phyloP scores from a whole-genome alignment of 805 yeast species.

The Cyberlindnera petersonii region DNA sequence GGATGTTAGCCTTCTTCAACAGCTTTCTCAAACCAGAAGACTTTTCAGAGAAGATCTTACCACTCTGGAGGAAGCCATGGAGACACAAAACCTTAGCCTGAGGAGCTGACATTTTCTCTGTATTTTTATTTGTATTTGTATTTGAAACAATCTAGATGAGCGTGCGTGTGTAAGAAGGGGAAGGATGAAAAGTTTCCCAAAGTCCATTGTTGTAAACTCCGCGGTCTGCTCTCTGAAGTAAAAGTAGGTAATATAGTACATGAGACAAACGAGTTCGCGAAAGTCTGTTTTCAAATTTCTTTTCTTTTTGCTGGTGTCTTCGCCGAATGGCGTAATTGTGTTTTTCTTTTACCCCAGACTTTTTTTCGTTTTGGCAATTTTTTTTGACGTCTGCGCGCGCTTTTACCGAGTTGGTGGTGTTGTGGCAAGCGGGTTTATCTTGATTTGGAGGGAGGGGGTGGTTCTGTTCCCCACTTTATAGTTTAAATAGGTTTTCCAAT shows the following conservation, averaged over 20 bases:
- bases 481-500: no score
- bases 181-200: slow-evolving; percentile 1
- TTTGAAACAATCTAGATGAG: neutral
- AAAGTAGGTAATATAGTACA: no score
- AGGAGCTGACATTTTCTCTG: slow-evolving; percentile 27
- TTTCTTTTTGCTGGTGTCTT: neutral
- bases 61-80: slow-evolving; percentile 89
- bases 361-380: neutral
- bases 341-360: slow-evolving; percentile 5
- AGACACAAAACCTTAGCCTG: slow-evolving; percentile 65
- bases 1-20: slow-evolving; percentile 58
- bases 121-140: neutral
- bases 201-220: slow-evolving; percentile 14
- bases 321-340: no score
- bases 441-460: no score
- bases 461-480: slow-evolving; percentile 1
- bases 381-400: no score
- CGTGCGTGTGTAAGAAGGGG: neutral
- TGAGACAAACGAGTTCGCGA: slow-evolving; percentile 1
- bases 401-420: no score
- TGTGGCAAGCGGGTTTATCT: no score
- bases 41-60: slow-evolving; percentile 78
- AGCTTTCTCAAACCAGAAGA: slow-evolving; percentile 85
- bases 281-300: neutral
- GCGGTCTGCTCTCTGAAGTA: no score